Conservation (phyloP, 441 rosid genomes). For the Croton laevigatus region DNA sequence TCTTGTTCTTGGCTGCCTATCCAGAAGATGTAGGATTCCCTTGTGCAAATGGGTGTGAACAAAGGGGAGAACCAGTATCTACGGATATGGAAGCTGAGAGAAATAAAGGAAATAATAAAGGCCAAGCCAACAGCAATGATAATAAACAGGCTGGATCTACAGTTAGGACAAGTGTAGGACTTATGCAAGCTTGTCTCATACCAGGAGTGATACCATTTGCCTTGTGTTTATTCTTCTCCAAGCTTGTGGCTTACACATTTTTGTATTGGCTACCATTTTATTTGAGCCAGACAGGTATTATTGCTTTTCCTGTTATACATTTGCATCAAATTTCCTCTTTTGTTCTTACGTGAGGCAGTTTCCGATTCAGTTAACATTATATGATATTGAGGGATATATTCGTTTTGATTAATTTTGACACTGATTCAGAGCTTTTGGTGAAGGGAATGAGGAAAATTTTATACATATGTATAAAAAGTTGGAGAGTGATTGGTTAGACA, state of each 20-base stretch:
- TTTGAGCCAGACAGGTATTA: slow-evolving; percentile 77
- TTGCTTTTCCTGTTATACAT: not conserved
- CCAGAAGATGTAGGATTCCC: slow-evolving; percentile 90
- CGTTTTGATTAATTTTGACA: not conserved
- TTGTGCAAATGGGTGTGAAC: slow-evolving; percentile 28
- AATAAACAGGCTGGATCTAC: slow-evolving; percentile 34
- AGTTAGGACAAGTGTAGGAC: slow-evolving; percentile 66
- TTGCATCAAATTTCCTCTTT: not conserved
- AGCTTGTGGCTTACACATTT: slow-evolving; percentile 91
- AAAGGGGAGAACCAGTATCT: slow-evolving; percentile 6
- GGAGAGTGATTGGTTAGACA: no score
- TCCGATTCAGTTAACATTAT: not conserved
- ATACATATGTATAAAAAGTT: not conserved
- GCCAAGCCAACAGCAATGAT: slow-evolving; percentile 18
- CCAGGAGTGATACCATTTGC: slow-evolving; percentile 96
- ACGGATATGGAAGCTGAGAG: slow-evolving; percentile 41
- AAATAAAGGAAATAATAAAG: slow-evolving; percentile 14
- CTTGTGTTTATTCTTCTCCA: slow-evolving; percentile 83
- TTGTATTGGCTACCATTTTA: slow-evolving; percentile 94
- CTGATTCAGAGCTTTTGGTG: not conserved
- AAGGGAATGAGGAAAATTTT: not conserved
- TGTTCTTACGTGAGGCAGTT: not conserved
- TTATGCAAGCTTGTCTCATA: slow-evolving; percentile 76
- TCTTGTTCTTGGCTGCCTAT: slow-evolving; percentile 77
- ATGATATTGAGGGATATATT: not conserved